These are phyloP conservation scores for Xenoacremonium recifei DNA, from an alignment of 2,329 filamentous ascomycete species.

Conservation along the genomic window DNA sequence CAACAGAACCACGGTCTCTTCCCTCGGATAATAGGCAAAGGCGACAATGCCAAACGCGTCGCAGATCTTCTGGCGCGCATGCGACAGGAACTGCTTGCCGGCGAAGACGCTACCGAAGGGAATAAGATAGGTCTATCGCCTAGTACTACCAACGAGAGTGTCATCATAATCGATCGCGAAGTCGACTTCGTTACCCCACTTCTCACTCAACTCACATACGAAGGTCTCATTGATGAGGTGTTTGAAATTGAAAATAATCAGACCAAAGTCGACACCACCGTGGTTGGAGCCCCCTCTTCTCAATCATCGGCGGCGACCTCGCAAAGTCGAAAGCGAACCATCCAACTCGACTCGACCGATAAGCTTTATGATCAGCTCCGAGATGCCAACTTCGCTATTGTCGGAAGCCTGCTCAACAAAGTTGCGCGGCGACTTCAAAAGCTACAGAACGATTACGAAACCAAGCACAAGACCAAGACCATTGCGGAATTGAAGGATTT, in stretches of 20 bases:
- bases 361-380: slow-evolving; percentile 84
- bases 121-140: slow-evolving; percentile 71
- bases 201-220: slow-evolving; percentile 93
- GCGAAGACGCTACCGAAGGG: slow-evolving; percentile 66
- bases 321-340: slow-evolving; percentile 75
- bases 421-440: slow-evolving; percentile 80
- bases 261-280: slow-evolving; percentile 85
- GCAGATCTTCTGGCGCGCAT: slow-evolving; percentile 86
- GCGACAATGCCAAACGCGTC: slow-evolving; percentile 86
- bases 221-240: slow-evolving; percentile 91
- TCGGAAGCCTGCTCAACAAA: slow-evolving; percentile 85
- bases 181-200: slow-evolving; percentile 90
- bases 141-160: slow-evolving; percentile 82
- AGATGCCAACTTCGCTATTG: slow-evolving; percentile 92
- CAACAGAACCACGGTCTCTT: slow-evolving; percentile 92
- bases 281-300: slow-evolving; percentile 73
- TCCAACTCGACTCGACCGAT: slow-evolving; percentile 85
- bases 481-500: slow-evolving; percentile 92
- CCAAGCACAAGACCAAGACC: slow-evolving; percentile 82
- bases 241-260: slow-evolving; percentile 92
- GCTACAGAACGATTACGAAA: slow-evolving; percentile 86
- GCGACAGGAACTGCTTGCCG: slow-evolving; percentile 83
- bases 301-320: slow-evolving; percentile 57
- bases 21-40: slow-evolving; percentile 91
- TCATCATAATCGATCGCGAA: slow-evolving; percentile 94